These are phyloP conservation scores for Sporopachydermia lactativora DNA, from an alignment of 805 yeast genomes.

Conservation along the genomic window DNA sequence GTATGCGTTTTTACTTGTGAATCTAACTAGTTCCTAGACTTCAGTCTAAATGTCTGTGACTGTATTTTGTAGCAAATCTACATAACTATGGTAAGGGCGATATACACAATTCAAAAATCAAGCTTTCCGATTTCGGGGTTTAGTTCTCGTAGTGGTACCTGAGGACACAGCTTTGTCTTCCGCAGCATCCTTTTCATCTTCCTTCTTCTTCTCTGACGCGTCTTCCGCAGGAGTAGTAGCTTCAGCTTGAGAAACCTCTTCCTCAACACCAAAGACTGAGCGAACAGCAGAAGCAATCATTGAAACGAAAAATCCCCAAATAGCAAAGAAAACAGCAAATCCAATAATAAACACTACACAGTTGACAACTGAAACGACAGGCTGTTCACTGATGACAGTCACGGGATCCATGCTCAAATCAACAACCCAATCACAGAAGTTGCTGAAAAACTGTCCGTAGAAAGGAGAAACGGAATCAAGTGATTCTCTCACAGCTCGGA, in stretches of 20 bases:
- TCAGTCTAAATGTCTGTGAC: no score
- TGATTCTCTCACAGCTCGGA: constrained; percentile 9
- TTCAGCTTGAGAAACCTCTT: constrained; percentile 3
- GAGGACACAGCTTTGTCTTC: constrained; percentile 4
- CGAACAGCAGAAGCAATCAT: constrained; percentile 17
- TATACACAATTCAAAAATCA: no score
- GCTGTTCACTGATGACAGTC: constrained; percentile 28
- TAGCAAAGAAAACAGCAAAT: constrained; percentile 29
- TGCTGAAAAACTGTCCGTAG: constrained; percentile 12
- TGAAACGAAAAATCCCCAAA: no score
- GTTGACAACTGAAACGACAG: constrained; percentile 36
- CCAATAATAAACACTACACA: constrained; percentile 26
- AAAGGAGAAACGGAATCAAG: constrained; percentile 6
- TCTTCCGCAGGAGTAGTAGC: constrained; percentile 4
- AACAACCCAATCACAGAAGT: constrained; percentile 21
- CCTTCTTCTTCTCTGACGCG: constrained; percentile 3
- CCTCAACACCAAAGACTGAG: constrained; percentile 10
- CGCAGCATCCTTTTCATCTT: constrained; percentile 3
- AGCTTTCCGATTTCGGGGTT: constrained; percentile 8
- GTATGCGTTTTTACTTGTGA: no score
- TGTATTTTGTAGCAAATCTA: no score
- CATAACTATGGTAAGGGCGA: no score
- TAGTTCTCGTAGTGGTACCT: constrained; percentile 8
- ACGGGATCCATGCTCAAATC: constrained; percentile 33
- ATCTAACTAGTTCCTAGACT: no score